These are phyloP conservation scores for Umbelopsis vinacea DNA, from an alignment of 192 early-diverging fungal species.

Conservation along the genomic window DNA sequence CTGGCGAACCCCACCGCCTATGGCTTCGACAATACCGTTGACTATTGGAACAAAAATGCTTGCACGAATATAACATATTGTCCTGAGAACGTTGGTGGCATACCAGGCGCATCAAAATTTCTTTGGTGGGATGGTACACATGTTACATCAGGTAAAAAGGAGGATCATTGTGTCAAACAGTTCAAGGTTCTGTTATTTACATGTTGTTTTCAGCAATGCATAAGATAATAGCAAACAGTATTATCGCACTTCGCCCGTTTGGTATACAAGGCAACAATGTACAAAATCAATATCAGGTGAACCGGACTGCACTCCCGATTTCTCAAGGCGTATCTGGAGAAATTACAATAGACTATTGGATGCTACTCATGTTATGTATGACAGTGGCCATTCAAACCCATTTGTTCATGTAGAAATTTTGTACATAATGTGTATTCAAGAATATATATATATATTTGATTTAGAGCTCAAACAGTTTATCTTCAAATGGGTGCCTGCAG, in stretches of 20 bases:
- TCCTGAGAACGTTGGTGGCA: slow-evolving; percentile 13
- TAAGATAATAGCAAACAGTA: slow-evolving; percentile 28
- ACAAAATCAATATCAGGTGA: slow-evolving; percentile 8
- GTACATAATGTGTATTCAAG: not conserved
- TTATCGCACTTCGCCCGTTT: slow-evolving; percentile 23
- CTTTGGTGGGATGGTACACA: slow-evolving; percentile 45
- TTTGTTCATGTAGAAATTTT: not conserved
- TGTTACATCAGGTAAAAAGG: slow-evolving; percentile 35
- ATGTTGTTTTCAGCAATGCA: slow-evolving; percentile 22
- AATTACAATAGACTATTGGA: not conserved
- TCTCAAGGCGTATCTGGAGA: not conserved
- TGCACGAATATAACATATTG: slow-evolving; percentile 20
- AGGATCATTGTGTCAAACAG: not conserved
- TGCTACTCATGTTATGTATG: not conserved
- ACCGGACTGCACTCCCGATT: not conserved
- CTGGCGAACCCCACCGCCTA: slow-evolving; percentile 29
- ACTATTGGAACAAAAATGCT: slow-evolving; percentile 29
- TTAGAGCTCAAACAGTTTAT: too few relatives aligned
- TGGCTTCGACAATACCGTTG: slow-evolving; percentile 22
- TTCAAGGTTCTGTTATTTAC: not conserved
- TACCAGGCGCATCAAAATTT: slow-evolving; percentile 19
- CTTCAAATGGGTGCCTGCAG: too few relatives aligned
- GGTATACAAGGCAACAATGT: not conserved
- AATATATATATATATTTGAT: too few relatives aligned
- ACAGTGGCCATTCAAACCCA: not conserved